Percentiles rank a stretch among this genome's conserved stretches.
These are phyloP conservation scores for Arabis alpina DNA, from an alignment of 345 rosid genomes.

Conservation along the genomic window DNA sequence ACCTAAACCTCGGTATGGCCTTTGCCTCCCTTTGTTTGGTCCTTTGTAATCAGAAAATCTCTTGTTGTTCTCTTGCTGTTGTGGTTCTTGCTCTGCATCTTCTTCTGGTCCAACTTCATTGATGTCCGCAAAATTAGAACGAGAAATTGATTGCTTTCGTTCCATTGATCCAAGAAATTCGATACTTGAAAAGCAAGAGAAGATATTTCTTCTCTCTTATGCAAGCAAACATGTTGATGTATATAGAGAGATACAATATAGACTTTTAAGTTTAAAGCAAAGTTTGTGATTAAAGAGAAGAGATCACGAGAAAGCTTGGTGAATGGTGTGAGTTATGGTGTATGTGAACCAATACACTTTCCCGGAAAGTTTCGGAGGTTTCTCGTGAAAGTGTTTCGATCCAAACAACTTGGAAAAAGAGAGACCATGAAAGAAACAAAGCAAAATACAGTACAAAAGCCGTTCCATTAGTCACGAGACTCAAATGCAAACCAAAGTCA, in stretches of 20 bases:
- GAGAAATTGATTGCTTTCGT: slow-evolving; percentile 33
- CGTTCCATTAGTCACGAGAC: slow-evolving; percentile 39
- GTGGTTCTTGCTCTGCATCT: slow-evolving; percentile 42
- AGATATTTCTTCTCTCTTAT: neutral
- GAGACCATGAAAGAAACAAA: neutral
- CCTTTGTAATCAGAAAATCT: slow-evolving; percentile 51
- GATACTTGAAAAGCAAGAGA: slow-evolving; percentile 24
- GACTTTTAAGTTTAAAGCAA: neutral
- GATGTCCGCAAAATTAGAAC: slow-evolving; percentile 64
- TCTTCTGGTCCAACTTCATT: slow-evolving; percentile 68
- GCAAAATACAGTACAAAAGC: neutral
- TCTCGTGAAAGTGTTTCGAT: slow-evolving; percentile 42
- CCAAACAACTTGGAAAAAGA: slow-evolving; percentile 44
- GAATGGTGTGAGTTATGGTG: slow-evolving; percentile 28
- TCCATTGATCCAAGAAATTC: slow-evolving; percentile 27
- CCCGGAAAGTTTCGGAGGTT: slow-evolving; percentile 35
- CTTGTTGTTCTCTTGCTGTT: slow-evolving; percentile 42
- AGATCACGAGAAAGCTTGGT: slow-evolving; percentile 37
- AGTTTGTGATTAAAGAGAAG: slow-evolving; percentile 36
- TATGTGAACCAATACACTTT: slow-evolving; percentile 32
- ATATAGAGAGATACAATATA: slow-evolving; percentile 30
- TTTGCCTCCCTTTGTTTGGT: slow-evolving; percentile 45
- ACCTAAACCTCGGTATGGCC: slow-evolving; percentile 53
- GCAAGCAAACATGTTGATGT: slow-evolving; percentile 33
- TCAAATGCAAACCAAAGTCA: slow-evolving; percentile 30